These are phyloP conservation scores for Annulohypoxylon stygium DNA, from an alignment of 495 filamentous ascomycete species.

Conservation along the genomic window DNA sequence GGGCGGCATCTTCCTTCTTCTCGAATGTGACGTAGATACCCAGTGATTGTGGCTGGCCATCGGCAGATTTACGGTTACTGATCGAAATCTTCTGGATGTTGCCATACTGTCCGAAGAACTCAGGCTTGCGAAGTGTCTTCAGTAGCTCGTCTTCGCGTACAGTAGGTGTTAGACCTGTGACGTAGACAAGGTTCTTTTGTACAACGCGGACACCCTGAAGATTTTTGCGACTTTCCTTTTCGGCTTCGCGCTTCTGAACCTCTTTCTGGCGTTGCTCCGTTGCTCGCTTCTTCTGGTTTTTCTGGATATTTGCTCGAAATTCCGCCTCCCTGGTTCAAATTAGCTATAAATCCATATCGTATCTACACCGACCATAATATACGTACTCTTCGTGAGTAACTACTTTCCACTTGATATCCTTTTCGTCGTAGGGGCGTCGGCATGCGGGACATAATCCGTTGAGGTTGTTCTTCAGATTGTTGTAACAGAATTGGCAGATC, in stretches of 20 bases:
- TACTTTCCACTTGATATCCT: slow-evolving; percentile 94
- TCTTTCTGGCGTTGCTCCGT: slow-evolving; percentile 90
- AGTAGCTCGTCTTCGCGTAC: slow-evolving; percentile 92
- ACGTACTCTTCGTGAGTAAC: slow-evolving; percentile 93
- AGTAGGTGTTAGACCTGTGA: slow-evolving; percentile 91
- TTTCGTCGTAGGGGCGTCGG: slow-evolving; percentile 92
- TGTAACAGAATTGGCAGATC: slow-evolving; percentile 99
- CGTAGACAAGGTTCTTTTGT: slow-evolving; percentile 98
- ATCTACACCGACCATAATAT: slow-evolving; percentile 12
- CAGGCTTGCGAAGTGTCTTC: slow-evolving; percentile 83
- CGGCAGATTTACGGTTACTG: slow-evolving; percentile 87
- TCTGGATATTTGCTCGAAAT: slow-evolving; percentile 87
- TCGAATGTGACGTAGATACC: slow-evolving; percentile 98
- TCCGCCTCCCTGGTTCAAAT: slow-evolving; percentile 61
- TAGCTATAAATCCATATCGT: slow-evolving; percentile 38
- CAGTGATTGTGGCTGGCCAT: slow-evolving; percentile 78
- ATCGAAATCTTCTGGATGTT: slow-evolving; percentile 99
- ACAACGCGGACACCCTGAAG: slow-evolving; percentile 93
- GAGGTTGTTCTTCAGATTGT: slow-evolving; percentile 96
- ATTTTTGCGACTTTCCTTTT: slow-evolving; percentile 94
- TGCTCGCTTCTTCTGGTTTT: slow-evolving; percentile 91
- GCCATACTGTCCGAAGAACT: slow-evolving; percentile 99
- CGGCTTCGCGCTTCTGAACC: slow-evolving; percentile 93
- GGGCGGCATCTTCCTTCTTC: slow-evolving; percentile 84
- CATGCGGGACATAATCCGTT: slow-evolving; percentile 97